A percentile compares a stretch with the other conserved stretches of the same genome.
Evolutionary conservation across 2,329 filamentous ascomycete species (phyloP).

Genomic region (Akanthomyces muscarius): DNA sequence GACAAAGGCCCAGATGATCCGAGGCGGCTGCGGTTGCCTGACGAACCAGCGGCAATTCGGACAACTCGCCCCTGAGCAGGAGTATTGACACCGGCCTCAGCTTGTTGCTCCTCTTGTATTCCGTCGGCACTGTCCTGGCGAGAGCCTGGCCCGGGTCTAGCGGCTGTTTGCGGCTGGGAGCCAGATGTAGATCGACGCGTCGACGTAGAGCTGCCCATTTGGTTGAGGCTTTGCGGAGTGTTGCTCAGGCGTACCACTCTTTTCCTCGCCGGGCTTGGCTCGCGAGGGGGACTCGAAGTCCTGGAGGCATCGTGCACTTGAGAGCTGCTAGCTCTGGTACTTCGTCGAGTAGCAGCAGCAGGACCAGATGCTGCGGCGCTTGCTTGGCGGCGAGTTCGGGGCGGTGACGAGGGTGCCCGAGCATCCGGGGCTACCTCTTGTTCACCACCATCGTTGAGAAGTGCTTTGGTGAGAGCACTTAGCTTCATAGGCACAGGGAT

Average conservation of each 20-base stretch:
- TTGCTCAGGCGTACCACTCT: constrained; percentile 55
- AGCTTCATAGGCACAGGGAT: constrained; percentile 89
- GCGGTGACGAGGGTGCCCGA: constrained; percentile 40
- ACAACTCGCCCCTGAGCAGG: constrained; percentile 52
- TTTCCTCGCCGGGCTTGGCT: constrained; percentile 52
- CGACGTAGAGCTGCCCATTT: constrained; percentile 36
- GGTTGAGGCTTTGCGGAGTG: constrained; percentile 42
- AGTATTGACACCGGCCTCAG: constrained; percentile 47
- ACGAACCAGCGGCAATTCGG: constrained; percentile 51
- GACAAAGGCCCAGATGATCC: constrained; percentile 36
- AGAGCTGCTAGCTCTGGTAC: constrained; percentile 45
- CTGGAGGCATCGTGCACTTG: constrained; percentile 39
- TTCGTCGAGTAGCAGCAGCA: constrained; percentile 41
- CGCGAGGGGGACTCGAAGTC: constrained; percentile 44
- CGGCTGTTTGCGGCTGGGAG: constrained; percentile 5
- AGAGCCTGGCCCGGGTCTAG: constrained; percentile 31
- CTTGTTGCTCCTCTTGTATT: constrained; percentile 36
- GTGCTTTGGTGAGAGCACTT: constrained; percentile 84
- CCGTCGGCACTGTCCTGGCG: constrained; percentile 41
- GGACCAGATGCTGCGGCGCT: constrained; percentile 45
- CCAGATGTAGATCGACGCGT: constrained; percentile 45
- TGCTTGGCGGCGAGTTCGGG: constrained; percentile 45
- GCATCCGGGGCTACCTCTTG: constrained; percentile 41
- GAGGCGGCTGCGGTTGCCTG: constrained; percentile 39
- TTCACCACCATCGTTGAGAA: constrained; percentile 63